These are phyloP conservation scores for Calonectria naviculata DNA, from an alignment of 2,329 filamentous ascomycete species.

Conservation along the genomic window DNA sequence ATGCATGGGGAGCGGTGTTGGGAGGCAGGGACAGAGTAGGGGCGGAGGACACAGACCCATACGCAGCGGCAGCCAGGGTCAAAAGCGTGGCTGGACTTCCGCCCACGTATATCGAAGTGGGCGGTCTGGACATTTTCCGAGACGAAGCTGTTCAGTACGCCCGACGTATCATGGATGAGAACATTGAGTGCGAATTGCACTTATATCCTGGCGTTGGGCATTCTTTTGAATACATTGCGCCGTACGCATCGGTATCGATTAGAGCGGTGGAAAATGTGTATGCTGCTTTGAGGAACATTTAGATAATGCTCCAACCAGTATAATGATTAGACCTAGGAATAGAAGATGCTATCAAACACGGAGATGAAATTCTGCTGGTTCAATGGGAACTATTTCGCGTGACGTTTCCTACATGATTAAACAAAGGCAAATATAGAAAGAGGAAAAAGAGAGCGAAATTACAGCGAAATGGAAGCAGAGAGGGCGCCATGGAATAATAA, in stretches of 20 bases:
- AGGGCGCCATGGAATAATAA: too few relatives aligned
- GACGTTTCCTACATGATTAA: too few relatives aligned
- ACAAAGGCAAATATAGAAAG: too few relatives aligned
- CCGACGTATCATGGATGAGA: slow-evolving; percentile 22
- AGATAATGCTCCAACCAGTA: too few relatives aligned
- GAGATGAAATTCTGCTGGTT: too few relatives aligned
- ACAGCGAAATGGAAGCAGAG: too few relatives aligned
- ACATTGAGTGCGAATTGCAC: slow-evolving; percentile 32
- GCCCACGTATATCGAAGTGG: slow-evolving; percentile 26
- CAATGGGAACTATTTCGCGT: too few relatives aligned
- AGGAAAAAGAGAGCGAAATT: too few relatives aligned
- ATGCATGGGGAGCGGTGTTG: slow-evolving; percentile 29
- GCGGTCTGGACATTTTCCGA: slow-evolving; percentile 29
- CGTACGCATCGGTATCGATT: background rate
- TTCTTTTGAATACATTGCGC: slow-evolving; percentile 28
- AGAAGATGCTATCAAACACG: too few relatives aligned
- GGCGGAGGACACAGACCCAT: slow-evolving; percentile 16
- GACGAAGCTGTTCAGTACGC: slow-evolving; percentile 29
- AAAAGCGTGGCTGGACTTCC: slow-evolving; percentile 18
- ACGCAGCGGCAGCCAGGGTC: slow-evolving; percentile 30
- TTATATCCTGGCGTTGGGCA: slow-evolving; percentile 33
- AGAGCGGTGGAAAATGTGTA: background rate
- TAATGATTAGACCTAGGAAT: too few relatives aligned
- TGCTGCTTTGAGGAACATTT: background rate
- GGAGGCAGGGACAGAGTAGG: slow-evolving; percentile 22